Conservation (phyloP, 495 filamentous ascomycete genomes). For the Polyplosphaeria fusca region DNA sequence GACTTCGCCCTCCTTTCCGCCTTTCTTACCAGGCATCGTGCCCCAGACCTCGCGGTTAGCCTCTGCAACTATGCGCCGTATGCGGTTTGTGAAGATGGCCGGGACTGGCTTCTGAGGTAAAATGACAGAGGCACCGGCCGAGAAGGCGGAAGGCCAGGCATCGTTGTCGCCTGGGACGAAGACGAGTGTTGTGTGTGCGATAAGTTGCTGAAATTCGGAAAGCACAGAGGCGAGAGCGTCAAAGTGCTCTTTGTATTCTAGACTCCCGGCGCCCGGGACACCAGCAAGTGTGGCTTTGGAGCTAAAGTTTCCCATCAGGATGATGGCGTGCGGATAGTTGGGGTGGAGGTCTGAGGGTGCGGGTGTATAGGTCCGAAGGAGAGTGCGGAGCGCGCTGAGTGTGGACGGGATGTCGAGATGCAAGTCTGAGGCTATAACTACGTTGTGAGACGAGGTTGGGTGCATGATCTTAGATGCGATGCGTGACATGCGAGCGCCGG, state of each 20-base stretch:
- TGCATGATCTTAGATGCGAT: slow-evolving; percentile 47
- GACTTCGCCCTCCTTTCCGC: slow-evolving; percentile 61
- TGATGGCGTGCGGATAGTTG: slow-evolving; percentile 69
- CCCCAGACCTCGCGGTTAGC: slow-evolving; percentile 62
- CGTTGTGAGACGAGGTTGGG: slow-evolving; percentile 41
- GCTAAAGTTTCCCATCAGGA: slow-evolving; percentile 83
- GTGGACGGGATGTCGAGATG: slow-evolving; percentile 78
- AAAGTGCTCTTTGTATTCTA: slow-evolving; percentile 94
- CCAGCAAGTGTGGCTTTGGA: slow-evolving; percentile 68
- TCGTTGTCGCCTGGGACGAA: slow-evolving; percentile 97
- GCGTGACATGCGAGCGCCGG: slow-evolving; percentile 75
- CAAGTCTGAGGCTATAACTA: slow-evolving; percentile 76
- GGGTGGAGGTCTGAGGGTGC: slow-evolving; percentile 48
- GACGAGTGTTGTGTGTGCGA: slow-evolving; percentile 76
- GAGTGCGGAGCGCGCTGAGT: slow-evolving; percentile 70
- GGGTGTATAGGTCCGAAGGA: slow-evolving; percentile 67
- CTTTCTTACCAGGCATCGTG: slow-evolving; percentile 31
- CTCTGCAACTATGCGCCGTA: slow-evolving; percentile 72
- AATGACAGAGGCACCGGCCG: slow-evolving; percentile 71
- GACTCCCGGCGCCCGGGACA: slow-evolving; percentile 63
- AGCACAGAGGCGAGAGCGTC: slow-evolving; percentile 78
- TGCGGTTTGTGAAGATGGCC: slow-evolving; percentile 78
- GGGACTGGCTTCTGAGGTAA: slow-evolving; percentile 74
- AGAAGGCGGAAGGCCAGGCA: slow-evolving; percentile 85
- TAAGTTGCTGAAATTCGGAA: slow-evolving; percentile 78